Percentiles rank a stretch among this genome's conserved stretches.
These are phyloP conservation scores for Hyphopichia burtonii DNA, from an alignment of 1,139 yeast genomes.

Conservation along the genomic window DNA sequence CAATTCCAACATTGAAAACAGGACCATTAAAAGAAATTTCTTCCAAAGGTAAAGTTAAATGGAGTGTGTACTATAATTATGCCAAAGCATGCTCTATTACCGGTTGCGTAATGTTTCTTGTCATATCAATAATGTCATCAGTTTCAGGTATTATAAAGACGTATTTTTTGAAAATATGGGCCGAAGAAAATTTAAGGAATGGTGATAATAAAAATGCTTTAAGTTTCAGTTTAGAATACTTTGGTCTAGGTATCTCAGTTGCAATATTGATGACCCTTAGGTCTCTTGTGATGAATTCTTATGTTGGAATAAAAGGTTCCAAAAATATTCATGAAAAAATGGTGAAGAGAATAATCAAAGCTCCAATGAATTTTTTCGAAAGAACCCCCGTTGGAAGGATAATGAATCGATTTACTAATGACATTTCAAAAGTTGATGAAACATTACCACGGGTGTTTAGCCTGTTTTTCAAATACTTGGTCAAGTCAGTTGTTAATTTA, in stretches of 20 bases:
- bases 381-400: slow-evolving; percentile 32
- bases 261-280: slow-evolving; percentile 20
- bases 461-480: slow-evolving; percentile 35
- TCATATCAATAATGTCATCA: slow-evolving; percentile 14
- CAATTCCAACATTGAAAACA: slow-evolving; percentile 19
- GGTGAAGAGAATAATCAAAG: slow-evolving; percentile 21
- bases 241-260: slow-evolving; percentile 26
- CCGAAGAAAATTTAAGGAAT: slow-evolving; percentile 40
- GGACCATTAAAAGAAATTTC: slow-evolving; percentile 16
- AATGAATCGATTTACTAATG: slow-evolving; percentile 61
- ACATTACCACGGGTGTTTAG: slow-evolving; percentile 23
- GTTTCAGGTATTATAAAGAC: slow-evolving; percentile 30
- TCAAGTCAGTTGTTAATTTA: slow-evolving; percentile 49
- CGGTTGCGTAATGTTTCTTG: slow-evolving; percentile 17
- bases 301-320: slow-evolving; percentile 22
- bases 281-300: slow-evolving; percentile 14
- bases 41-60: slow-evolving; percentile 27
- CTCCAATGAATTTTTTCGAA: slow-evolving; percentile 33
- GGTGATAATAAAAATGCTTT: slow-evolving; percentile 23
- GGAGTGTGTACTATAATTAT: slow-evolving; percentile 23
- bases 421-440: slow-evolving; percentile 40
- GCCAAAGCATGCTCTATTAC: slow-evolving; percentile 22
- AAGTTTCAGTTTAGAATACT: slow-evolving; percentile 25
- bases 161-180: slow-evolving; percentile 63
- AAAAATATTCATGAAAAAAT: slow-evolving; percentile 23